These are phyloP conservation scores for Rhodotorula babjevae DNA, from an alignment of 768 basidiomycete species.

Conservation along the genomic window DNA sequence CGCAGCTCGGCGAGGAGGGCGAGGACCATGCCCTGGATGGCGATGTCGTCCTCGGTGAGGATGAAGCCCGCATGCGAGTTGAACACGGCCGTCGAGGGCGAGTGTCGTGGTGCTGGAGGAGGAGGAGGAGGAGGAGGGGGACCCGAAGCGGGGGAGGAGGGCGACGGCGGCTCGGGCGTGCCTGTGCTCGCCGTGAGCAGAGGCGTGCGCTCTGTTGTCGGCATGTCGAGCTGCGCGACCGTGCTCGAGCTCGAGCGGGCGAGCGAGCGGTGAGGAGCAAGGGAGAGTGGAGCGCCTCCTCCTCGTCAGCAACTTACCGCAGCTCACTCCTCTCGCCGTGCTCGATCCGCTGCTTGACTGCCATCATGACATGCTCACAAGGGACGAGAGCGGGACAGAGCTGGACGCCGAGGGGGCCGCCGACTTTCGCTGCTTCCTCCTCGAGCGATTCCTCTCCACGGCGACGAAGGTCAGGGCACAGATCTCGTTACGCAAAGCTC, in stretches of 20 bases:
- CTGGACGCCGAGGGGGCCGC: too few relatives aligned
- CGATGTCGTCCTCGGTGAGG: constrained; percentile 37
- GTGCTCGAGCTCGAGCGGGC: not conserved
- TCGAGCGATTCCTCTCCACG: too few relatives aligned
- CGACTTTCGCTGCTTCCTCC: too few relatives aligned
- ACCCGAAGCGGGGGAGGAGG: not conserved
- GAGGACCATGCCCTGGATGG: constrained; percentile 37
- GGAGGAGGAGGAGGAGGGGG: not conserved
- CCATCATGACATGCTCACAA: too few relatives aligned
- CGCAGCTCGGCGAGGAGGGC: constrained; percentile 31
- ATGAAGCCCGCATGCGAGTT: constrained; percentile 22
- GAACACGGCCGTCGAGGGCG: not conserved
- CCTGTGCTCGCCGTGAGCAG: not conserved
- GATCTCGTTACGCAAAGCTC: too few relatives aligned
- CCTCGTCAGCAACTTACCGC: too few relatives aligned
- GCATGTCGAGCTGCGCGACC: not conserved
- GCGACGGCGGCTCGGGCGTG: not conserved
- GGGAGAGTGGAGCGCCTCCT: too few relatives aligned
- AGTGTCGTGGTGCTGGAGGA: not conserved
- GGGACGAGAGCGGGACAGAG: too few relatives aligned
- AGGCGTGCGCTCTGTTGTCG: not conserved
- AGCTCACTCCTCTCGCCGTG: too few relatives aligned
- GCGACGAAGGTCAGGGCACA: too few relatives aligned
- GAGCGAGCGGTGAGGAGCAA: not conserved
- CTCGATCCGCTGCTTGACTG: too few relatives aligned